phyloP scores from a whole-genome alignment of 1,284 basidiomycete genomes.

The Fomes fomentarius region DNA sequence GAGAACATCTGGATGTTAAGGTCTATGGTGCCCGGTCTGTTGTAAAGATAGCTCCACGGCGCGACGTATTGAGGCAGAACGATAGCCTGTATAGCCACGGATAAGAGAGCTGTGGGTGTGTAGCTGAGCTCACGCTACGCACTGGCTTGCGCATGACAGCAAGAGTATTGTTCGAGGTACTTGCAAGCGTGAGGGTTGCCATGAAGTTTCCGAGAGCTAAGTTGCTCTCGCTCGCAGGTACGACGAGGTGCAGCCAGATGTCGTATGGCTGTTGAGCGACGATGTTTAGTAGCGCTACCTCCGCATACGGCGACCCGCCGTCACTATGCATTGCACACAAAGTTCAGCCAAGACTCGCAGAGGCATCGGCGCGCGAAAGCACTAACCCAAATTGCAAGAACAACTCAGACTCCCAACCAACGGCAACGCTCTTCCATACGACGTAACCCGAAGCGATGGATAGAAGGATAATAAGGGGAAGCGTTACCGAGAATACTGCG shows the following conservation, averaged over 20 bases:
- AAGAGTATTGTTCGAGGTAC: constrained; percentile 63
- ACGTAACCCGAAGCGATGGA: constrained; percentile 68
- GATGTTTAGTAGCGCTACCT: constrained; percentile 51
- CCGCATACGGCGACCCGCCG: constrained; percentile 62
- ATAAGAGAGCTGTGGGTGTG: not conserved
- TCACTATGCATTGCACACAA: constrained; percentile 48
- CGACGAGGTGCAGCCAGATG: constrained; percentile 62
- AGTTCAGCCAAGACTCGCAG: not conserved
- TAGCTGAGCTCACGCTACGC: constrained; percentile 28
- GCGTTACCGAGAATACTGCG: constrained; percentile 56
- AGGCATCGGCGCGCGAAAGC: not conserved
- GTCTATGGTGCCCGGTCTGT: constrained; percentile 43
- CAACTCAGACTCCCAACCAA: constrained; percentile 65
- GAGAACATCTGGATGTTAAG: constrained; percentile 58
- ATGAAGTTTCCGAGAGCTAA: constrained; percentile 81
- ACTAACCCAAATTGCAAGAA: constrained; percentile 79
- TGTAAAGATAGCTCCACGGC: constrained; percentile 40
- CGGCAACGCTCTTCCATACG: constrained; percentile 71
- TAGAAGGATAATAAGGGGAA: constrained; percentile 61
- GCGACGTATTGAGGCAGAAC: constrained; percentile 46
- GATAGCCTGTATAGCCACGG: constrained; percentile 52
- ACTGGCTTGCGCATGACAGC: constrained; percentile 65
- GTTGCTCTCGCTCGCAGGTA: constrained; percentile 71
- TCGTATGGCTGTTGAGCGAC: constrained; percentile 69
- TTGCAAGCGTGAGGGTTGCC: constrained; percentile 60